These are phyloP conservation scores for Oropetium thomaeum DNA, from an alignment of 176 grass and related monocot species.

Conservation along the genomic window DNA sequence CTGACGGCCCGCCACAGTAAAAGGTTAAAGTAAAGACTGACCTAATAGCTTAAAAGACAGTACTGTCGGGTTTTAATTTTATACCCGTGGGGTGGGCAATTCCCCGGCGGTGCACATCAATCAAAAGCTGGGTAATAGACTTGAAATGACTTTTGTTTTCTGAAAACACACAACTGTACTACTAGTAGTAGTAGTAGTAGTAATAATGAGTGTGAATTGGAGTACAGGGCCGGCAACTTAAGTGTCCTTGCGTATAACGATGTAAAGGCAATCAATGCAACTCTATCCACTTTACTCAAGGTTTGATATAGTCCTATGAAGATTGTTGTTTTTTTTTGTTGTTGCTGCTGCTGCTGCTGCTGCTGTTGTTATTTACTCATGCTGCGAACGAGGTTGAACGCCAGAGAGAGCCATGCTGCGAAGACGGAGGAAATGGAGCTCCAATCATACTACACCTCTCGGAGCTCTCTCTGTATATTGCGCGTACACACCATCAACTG, in stretches of 20 bases:
- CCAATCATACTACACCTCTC: too few relatives aligned
- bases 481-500: too few relatives aligned
- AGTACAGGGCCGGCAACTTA: background rate
- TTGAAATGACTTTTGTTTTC: conserved; percentile 12
- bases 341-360: too few relatives aligned
- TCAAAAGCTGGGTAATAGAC: background rate
- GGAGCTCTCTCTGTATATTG: too few relatives aligned
- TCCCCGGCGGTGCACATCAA: background rate
- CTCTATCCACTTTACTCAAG: background rate
- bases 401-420: too few relatives aligned
- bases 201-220: conserved; percentile 9
- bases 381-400: too few relatives aligned
- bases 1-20: background rate
- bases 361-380: too few relatives aligned
- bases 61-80: background rate
- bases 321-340: background rate
- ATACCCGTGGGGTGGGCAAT: background rate
- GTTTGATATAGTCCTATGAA: background rate
- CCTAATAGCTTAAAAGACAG: background rate
- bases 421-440: too few relatives aligned
- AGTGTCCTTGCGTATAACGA: background rate
- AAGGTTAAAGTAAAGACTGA: background rate
- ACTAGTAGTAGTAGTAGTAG: too few relatives aligned
- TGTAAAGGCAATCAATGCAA: background rate
- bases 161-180: too few relatives aligned